Percentiles rank a stretch among this genome's conserved stretches.
Conservation (phyloP, 2,329 filamentous ascomycete genomes). For the Canariomyces notabilis region DNA sequence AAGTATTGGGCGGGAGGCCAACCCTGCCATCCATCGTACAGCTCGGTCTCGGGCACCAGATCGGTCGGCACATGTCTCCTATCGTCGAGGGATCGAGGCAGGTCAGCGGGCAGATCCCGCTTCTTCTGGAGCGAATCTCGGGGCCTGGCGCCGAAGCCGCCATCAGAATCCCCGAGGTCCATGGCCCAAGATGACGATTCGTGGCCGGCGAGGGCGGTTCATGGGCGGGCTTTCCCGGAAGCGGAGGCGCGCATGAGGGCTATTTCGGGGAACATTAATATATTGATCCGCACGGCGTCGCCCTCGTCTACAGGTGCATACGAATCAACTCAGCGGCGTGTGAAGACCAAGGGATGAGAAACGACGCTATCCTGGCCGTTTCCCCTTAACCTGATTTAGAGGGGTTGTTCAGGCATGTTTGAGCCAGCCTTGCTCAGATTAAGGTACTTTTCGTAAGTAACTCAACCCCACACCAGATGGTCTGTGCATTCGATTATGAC, state of each 20-base stretch:
- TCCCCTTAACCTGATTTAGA: too few species aligned
- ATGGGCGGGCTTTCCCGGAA: conserved; percentile 6
- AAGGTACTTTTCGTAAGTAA: background rate
- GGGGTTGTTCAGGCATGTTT: conserved; percentile 7
- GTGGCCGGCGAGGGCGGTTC: conserved; percentile 19
- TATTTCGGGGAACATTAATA: background rate
- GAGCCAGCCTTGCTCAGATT: conserved; percentile 8
- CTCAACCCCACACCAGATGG: conserved; percentile 17
- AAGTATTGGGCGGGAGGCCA: conserved; percentile 32
- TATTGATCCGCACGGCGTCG: too few species aligned
- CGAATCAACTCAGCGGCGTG: background rate
- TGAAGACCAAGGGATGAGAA: background rate
- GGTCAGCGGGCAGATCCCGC: conserved; percentile 66
- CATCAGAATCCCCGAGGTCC: conserved; percentile 50
- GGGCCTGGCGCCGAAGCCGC: conserved; percentile 23
- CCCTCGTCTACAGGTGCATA: too few species aligned
- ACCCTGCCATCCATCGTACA: conserved; percentile 99
- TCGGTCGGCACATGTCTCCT: conserved; percentile 63
- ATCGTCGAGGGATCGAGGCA: conserved; percentile 90
- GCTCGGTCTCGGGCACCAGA: conserved; percentile 78
- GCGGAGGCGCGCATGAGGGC: conserved; percentile 9
- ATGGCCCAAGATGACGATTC: conserved; percentile 40
- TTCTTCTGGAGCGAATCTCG: conserved; percentile 33
- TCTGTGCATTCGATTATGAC: conserved; percentile 9
- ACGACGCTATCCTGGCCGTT: background rate